Percentiles rank a stretch among this genome's conserved stretches.
phyloP scores from a whole-genome alignment of 2,329 filamentous ascomycete genomes.

The Phyllosticta paracitricarpa region DNA sequence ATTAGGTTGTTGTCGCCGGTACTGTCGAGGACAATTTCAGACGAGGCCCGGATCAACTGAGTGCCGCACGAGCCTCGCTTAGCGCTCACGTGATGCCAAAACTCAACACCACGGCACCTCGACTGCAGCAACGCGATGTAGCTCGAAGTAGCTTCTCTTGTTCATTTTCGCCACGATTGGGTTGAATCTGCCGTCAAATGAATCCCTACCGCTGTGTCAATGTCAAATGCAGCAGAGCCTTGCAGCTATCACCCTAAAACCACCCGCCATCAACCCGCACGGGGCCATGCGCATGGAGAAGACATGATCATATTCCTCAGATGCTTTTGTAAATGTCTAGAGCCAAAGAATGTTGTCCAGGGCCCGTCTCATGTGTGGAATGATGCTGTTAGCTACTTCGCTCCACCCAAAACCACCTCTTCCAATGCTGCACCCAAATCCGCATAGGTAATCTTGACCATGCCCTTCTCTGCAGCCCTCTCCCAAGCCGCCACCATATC shows the following conservation, averaged over 20 bases:
- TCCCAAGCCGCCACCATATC: slow-evolving; percentile 32
- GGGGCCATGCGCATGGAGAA: too few relatives aligned
- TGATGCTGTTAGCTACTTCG: not conserved
- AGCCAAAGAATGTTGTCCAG: too few relatives aligned
- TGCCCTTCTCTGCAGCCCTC: slow-evolving; percentile 19
- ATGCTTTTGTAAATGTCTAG: too few relatives aligned
- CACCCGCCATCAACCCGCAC: too few relatives aligned
- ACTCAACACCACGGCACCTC: not conserved
- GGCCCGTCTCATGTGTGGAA: not conserved
- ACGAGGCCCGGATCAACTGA: slow-evolving; percentile 7
- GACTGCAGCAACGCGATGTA: too few relatives aligned
- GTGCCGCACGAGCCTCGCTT: slow-evolving; percentile 9
- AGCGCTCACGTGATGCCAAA: slow-evolving; percentile 5
- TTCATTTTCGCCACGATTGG: too few relatives aligned
- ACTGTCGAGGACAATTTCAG: slow-evolving; percentile 13
- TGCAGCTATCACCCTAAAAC: too few relatives aligned
- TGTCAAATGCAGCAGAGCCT: too few relatives aligned
- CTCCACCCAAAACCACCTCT: slow-evolving; percentile 13
- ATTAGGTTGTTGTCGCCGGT: slow-evolving; percentile 8
- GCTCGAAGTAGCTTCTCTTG: too few relatives aligned
- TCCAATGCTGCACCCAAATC: slow-evolving; percentile 31
- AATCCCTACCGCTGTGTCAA: too few relatives aligned
- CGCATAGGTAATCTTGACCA: slow-evolving; percentile 23
- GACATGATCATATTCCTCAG: too few relatives aligned
- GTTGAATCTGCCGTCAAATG: too few relatives aligned